Base-by-base conservation (phyloP, 2,329 filamentous ascomycete species). In the Volutella citrinella region DNA sequence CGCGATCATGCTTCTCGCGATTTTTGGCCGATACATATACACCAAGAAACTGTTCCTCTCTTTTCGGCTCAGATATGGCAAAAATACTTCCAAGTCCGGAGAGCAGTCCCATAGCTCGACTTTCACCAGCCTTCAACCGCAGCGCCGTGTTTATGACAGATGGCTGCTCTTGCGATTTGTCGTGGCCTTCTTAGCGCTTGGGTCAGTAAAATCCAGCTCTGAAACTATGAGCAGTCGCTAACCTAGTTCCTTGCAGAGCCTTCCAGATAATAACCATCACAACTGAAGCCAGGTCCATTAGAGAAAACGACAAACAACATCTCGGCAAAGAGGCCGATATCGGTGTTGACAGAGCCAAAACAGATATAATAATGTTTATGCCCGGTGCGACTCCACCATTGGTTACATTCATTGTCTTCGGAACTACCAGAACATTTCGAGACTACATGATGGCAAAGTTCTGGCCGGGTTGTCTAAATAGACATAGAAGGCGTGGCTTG, bases 91-190 rank as follows among this genome's bases (percentile, higher is more conserved):
- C 7, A 29, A 9, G 14, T 30, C 21, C 24, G 31, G 26, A 12
- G 26, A n/a, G 9, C 19, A 25, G 17, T 35, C 32, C 4, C 16
- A 15, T 5, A 28, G 12, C 19, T 33, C 41, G 8, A 19, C 30
- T 15, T 9, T 21, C 3, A 23, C 20, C 7, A 16, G 19, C 8
- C 10, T 33, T 30, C 30, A 14, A 16, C 13, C 36, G 25, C 51
- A 52, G 21, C 25, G 26, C 34, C 43, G 54, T 17, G 67, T 69
- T 9, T 72, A 71, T 42, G 66, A 72, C 42, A 57, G 52, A 24
- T 70, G 66, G 56, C 56, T 72, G 6, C 45, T 72, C 6, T 52
- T 63, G 7, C 64, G 69, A 9, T 72, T 72, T 41, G 60, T 60
- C 3, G 57, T 71, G 10, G 67, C 58, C 3, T 70, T 70, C 36